A percentile compares a stretch with the other conserved stretches of the same genome.
Evolutionary conservation across 2,329 filamentous ascomycete species (phyloP).

Genomic region (Nigrograna mackinnonii): DNA sequence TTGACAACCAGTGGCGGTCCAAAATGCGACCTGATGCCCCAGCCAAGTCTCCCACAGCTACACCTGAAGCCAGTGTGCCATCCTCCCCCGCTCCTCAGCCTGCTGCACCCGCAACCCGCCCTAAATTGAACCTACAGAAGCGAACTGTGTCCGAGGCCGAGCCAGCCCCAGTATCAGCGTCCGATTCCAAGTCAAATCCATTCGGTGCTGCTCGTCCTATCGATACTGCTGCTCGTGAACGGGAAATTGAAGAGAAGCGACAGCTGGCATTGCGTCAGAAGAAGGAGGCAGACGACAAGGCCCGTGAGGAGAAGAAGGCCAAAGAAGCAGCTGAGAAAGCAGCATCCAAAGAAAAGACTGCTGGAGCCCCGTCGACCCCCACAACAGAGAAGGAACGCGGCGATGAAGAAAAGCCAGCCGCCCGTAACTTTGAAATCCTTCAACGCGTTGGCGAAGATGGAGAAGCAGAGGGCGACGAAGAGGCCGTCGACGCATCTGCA

Average conservation of each 20-base stretch:
- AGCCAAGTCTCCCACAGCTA: constrained; percentile 65
- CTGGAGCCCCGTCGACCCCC: constrained; percentile 20
- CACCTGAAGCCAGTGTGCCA: constrained; percentile 75
- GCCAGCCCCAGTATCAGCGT: constrained; percentile 44
- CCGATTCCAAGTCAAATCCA: constrained; percentile 82
- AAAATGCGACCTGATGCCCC: constrained; percentile 84
- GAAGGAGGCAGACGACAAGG: constrained; percentile 85
- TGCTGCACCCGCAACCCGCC: constrained; percentile 66
- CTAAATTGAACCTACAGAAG: constrained; percentile 86
- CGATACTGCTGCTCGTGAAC: constrained; percentile 87
- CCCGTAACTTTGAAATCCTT: constrained; percentile 59
- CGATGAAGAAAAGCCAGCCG: constrained; percentile 49
- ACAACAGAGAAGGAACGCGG: constrained; percentile 35
- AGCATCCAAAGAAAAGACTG: constrained; percentile 58
- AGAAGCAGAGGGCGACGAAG: constrained; percentile 42
- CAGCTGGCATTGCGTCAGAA: constrained; percentile 75
- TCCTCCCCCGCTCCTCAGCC: constrained; percentile 70
- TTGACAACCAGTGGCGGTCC: constrained; percentile 90
- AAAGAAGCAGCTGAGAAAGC: constrained; percentile 63
- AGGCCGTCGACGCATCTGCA: constrained; percentile 50
- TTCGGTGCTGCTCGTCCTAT: constrained; percentile 95
- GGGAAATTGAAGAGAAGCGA: constrained; percentile 87
- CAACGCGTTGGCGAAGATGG: constrained; percentile 46
- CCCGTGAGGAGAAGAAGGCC: constrained; percentile 67
- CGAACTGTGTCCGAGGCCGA: constrained; percentile 83